Base-by-base conservation (phyloP, 768 basidiomycete species). In the Rhizopogon sp. region DNA sequence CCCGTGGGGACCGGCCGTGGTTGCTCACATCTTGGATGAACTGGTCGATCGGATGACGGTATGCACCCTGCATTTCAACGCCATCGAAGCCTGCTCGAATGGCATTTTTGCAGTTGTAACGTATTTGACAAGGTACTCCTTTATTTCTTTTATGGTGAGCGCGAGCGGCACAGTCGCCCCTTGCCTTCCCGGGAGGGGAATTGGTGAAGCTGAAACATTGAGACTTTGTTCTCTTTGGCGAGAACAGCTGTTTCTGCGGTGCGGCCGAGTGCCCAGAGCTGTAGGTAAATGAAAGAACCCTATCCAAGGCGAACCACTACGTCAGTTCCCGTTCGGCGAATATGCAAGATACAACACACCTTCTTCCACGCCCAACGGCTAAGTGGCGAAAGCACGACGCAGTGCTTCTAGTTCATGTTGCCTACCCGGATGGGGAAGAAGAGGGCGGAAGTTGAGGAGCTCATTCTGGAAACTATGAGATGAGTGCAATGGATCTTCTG, bases 21-120 rank as follows among this genome's bases (percentile, higher is more conserved):
- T 88, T 88, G 37, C 71, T 73, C 16, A 72, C 62, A 28, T 78
- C 72, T 60, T 85, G 82, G 9, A 83, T 56, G 73, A 88, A 87
- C 63, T 88, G 83, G 61, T 88, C 82, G n/a, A 76, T 52, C 10
- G 84, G 64, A 56, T 79, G 80, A 0, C 75, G 73, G 56, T 77
- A 74, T 54, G 72, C 74, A 53, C 63, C 60, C 55, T 74, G 76
- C 46, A 79, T 57, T 67, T 76, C 77, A 53, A 80, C 66, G 2
- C 76, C 79, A 55, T 79, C 78, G 44, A 78, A 79, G 1, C 77
- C 77, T 22, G 76, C 73, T 6, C 64, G 57, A 10, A 72, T 62
- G 2, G 72, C 73, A 39, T 71, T 69, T 16, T 61, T 1, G 76
- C 72, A 4, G 74, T 73, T 5, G 60, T 55, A 0, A 49, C 62